Conservation (phyloP, 2,329 filamentous ascomycete genomes). For the Alternaria ventricosa region DNA sequence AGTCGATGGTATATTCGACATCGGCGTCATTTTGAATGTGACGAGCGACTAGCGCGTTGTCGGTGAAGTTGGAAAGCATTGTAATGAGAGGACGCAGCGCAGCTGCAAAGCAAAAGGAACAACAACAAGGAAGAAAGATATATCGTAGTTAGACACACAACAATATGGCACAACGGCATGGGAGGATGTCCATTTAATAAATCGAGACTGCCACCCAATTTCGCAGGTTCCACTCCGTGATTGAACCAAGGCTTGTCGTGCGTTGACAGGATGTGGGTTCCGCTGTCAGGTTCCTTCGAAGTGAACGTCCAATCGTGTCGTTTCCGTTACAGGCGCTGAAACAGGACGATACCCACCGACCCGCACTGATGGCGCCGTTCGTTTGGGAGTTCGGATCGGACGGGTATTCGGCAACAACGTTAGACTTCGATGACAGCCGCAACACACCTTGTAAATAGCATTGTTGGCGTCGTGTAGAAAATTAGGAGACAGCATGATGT, state of each 20-base stretch:
- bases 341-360: constrained; percentile 9
- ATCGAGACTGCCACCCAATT: constrained; percentile 4
- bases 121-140: background rate
- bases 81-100: constrained; percentile 7
- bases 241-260: constrained; percentile 1
- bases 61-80: constrained; percentile 8
- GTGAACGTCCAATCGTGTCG: constrained; percentile 3
- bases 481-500: background rate
- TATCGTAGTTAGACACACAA: background rate
- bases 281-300: constrained; percentile 8
- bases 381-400: constrained; percentile 6
- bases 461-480: background rate
- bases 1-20: constrained; percentile 11
- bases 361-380: background rate
- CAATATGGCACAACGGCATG: background rate
- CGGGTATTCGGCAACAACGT: background rate
- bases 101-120: constrained; percentile 4
- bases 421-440: background rate
- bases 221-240: background rate
- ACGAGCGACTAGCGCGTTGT: constrained; percentile 5
- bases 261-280: constrained; percentile 4
- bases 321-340: constrained; percentile 3
- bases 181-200: background rate
- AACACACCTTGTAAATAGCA: background rate
- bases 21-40: constrained; percentile 5